phyloP scores from a whole-genome alignment of 2,329 filamentous ascomycete genomes.

The Stachybotrys elegans region DNA sequence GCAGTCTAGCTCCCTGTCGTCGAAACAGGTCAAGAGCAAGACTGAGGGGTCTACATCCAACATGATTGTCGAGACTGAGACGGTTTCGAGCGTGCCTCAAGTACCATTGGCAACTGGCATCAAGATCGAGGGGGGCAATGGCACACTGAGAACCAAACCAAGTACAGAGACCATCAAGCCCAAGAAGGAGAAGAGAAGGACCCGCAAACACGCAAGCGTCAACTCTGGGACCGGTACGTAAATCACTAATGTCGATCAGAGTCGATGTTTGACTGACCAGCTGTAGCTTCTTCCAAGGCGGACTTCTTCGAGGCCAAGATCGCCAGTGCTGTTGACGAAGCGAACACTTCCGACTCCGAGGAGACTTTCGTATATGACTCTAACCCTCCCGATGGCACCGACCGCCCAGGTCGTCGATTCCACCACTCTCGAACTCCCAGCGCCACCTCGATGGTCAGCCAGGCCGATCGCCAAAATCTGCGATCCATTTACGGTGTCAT shows the following conservation, averaged over 20 bases:
- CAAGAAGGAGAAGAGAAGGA: constrained; percentile 86
- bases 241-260: constrained; percentile 13
- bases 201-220: constrained; percentile 69
- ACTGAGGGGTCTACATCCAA: constrained; percentile 74
- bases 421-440: constrained; percentile 96
- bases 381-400: constrained; percentile 70
- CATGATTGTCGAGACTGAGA: constrained; percentile 98
- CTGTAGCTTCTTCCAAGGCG: constrained; percentile 81
- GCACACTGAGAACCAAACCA: constrained; percentile 77
- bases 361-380: constrained; percentile 99
- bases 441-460: constrained; percentile 76
- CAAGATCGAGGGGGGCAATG: constrained; percentile 59
- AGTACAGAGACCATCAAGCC: constrained; percentile 96
- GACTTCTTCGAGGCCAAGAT: constrained; percentile 98
- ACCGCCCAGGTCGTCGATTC: constrained; percentile 62
- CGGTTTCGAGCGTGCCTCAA: constrained; percentile 85
- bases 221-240: constrained; percentile 67
- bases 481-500: constrained; percentile 64
- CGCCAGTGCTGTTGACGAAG: constrained; percentile 91
- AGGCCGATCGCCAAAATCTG: constrained; percentile 55
- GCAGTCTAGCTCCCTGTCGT: constrained; percentile 61
- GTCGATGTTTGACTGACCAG: constrained; percentile 4
- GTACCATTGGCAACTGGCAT: constrained; percentile 63
- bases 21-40: constrained; percentile 66
- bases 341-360: constrained; percentile 93